Percentiles rank a stretch among this genome's conserved stretches.
Conservation (phyloP, 306 rosid genomes). For the Cucurbita maxima region DNA sequence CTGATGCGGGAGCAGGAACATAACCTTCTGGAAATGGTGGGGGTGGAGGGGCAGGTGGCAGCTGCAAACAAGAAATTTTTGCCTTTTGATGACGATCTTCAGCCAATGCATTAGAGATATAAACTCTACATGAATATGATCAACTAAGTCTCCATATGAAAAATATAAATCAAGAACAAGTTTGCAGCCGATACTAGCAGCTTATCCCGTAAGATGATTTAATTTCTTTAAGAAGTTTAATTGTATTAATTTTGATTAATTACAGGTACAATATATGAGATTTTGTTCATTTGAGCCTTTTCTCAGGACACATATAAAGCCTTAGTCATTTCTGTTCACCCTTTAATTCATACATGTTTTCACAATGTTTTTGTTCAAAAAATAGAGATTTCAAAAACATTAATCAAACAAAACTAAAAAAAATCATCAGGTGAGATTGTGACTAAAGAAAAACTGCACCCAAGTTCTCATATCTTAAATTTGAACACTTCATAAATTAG, state of each 20-base stretch:
- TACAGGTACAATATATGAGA: not conserved
- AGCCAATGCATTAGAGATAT: not conserved
- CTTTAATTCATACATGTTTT: not conserved
- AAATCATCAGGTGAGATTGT: not conserved
- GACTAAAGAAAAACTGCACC: not conserved
- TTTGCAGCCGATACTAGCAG: not conserved
- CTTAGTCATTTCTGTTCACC: not conserved
- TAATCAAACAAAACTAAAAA: not conserved
- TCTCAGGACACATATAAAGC: not conserved
- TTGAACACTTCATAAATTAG: not conserved
- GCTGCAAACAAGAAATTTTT: slow-evolving; percentile 22
- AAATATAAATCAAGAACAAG: not conserved
- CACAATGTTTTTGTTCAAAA: not conserved
- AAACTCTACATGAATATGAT: not conserved
- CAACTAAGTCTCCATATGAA: not conserved
- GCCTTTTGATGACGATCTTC: not conserved
- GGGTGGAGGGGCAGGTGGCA: slow-evolving; percentile 72
- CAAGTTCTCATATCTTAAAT: not conserved
- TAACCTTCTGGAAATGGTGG: slow-evolving; percentile 92
- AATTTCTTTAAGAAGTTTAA: not conserved
- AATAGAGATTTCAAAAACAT: not conserved
- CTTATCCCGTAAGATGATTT: not conserved
- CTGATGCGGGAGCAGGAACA: slow-evolving; percentile 33
- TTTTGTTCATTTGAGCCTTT: not conserved
- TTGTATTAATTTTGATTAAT: not conserved